Base-by-base conservation (phyloP, 2,329 filamentous ascomycete genomes). In the Corinectria fuckeliana region DNA sequence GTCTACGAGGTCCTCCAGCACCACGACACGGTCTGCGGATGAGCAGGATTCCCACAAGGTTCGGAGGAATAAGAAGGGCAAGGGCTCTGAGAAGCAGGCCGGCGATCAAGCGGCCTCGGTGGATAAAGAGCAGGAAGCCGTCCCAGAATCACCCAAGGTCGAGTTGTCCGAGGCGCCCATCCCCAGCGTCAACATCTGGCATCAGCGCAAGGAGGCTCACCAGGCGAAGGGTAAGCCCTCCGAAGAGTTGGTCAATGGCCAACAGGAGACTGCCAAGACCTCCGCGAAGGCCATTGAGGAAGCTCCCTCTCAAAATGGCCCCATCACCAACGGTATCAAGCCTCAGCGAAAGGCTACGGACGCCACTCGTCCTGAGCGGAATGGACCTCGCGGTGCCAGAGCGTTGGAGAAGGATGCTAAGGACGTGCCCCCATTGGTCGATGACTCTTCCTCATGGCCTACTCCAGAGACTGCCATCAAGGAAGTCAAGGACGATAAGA, bases 161-260 rank as follows among this genome's bases (percentile, higher is more conserved):
- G 85, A 89, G 69, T 81, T 97, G 39, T 89, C 90, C 45, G 92
- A 95, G 61, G 94, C 94, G 16, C 90, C 92, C 26, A 82, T 91
- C 41, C 95, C 95, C 1, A 76, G 87, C 2, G 90, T 97, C 58
- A 99, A 99, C 75, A 81, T 93, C 62, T 99, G 95, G 94, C 85
- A 88, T 63, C 87, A 93, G 76, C 86, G 93, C 56, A 89, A 85
- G 68, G 89, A 92, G 70, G 88, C 87, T 45, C 78, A 82, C 42
- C 80, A 83, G 62, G 80, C 85, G 36, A 88, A 87, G 73, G 73
- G 75, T 21, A 84, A 81, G 69, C 55, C 70, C 18, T 58, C 69
- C n/a, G 85, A 85, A 69, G 73, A 72, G 48, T 63, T 68, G n/a
- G 56, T 66, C 61, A 76, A 74, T 45, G 69, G 70, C 23, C 62